These are phyloP conservation scores for Babesia sp. DNA, from an alignment of 169 alveolate genomes.

Conservation along the genomic window DNA sequence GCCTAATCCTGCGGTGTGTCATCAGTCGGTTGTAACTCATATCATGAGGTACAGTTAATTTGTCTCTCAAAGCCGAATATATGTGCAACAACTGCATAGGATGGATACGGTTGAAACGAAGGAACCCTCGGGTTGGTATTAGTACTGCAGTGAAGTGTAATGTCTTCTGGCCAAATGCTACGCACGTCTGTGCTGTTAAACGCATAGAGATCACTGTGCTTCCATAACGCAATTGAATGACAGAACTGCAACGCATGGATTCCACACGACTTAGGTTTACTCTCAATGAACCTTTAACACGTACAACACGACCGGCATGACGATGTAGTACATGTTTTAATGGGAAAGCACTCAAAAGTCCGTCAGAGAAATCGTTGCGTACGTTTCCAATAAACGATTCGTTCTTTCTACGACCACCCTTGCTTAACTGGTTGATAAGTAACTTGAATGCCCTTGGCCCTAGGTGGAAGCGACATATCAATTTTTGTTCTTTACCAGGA, in stretches of 20 bases:
- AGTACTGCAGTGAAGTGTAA: slow-evolving; percentile 43
- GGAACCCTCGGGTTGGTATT: slow-evolving; percentile 22
- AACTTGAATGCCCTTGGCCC: not conserved
- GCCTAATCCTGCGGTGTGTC: not conserved
- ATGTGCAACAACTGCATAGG: slow-evolving; percentile 2
- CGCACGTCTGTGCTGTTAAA: slow-evolving; percentile 55
- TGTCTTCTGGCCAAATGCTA: slow-evolving; percentile 59
- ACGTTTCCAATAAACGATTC: not conserved
- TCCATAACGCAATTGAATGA: slow-evolving; percentile 35
- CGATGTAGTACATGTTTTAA: not conserved
- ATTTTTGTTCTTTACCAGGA: slow-evolving; percentile 60
- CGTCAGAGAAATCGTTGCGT: not conserved
- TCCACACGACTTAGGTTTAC: slow-evolving; percentile 57
- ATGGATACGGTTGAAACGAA: not conserved
- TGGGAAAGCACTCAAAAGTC: not conserved
- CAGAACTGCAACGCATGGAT: slow-evolving; percentile 38
- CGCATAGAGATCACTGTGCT: slow-evolving; percentile 19
- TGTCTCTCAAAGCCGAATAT: slow-evolving; percentile 13
- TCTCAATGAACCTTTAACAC: slow-evolving; percentile 37
- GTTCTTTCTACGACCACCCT: slow-evolving; percentile 20
- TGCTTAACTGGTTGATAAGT: slow-evolving; percentile 2
- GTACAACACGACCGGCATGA: slow-evolving; percentile 15
- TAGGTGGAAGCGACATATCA: slow-evolving; percentile 30
- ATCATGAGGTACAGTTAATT: slow-evolving; percentile 20
- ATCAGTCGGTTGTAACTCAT: not conserved